These are phyloP conservation scores for Quercus mongolica DNA, from an alignment of 306 rosid species.

Conservation along the genomic window DNA sequence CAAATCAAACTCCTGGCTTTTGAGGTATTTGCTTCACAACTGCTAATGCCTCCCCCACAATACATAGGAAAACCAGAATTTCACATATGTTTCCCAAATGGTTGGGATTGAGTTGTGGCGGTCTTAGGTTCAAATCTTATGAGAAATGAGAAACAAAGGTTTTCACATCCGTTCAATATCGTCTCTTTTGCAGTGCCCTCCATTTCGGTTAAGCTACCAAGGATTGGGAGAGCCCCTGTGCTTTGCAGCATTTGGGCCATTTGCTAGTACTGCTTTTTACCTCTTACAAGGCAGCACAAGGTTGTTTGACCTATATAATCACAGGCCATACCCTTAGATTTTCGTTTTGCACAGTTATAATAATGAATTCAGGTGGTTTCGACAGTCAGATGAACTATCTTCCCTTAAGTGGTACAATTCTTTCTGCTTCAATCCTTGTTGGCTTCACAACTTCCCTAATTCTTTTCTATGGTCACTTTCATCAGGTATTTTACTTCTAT, in stretches of 20 bases:
- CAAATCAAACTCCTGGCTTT: background rate
- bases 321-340: background rate
- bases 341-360: slow-evolving; percentile 23
- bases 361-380: slow-evolving; percentile 26
- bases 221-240: slow-evolving; percentile 87
- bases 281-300: slow-evolving; percentile 66
- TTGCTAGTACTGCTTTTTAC: slow-evolving; percentile 79
- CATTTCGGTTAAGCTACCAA: slow-evolving; percentile 78
- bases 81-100: background rate
- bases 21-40: background rate
- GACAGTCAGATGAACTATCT: slow-evolving; percentile 43
- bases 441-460: slow-evolving; percentile 76
- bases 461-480: slow-evolving; percentile 88
- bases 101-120: background rate
- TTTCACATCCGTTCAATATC: background rate
- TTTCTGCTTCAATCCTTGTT: slow-evolving; percentile 71
- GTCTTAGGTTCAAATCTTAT: background rate
- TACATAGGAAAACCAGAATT: background rate
- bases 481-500: slow-evolving; percentile 49
- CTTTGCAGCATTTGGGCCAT: slow-evolving; percentile 86
- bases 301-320: slow-evolving; percentile 30
- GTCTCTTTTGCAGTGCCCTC: slow-evolving; percentile 65
- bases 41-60: background rate
- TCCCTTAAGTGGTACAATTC: slow-evolving; percentile 49
- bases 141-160: background rate